phyloP scores from a whole-genome alignment of 2,329 filamentous ascomycete species.

The Pestalotiopsis sp. region DNA sequence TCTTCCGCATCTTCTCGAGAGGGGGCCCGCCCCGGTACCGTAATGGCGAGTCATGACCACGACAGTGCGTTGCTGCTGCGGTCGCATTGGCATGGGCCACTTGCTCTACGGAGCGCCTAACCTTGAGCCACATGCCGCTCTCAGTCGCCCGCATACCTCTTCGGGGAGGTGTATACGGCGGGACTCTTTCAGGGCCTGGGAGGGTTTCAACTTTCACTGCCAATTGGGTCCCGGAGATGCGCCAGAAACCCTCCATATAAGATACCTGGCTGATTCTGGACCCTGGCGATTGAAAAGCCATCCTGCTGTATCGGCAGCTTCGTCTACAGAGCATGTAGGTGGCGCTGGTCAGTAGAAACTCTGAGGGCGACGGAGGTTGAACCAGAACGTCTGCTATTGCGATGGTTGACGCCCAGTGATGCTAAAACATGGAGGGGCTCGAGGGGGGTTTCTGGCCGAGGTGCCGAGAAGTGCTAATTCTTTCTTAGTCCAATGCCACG shows the following conservation, averaged over 20 bases:
- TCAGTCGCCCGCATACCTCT: neutral
- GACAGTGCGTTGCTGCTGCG: neutral
- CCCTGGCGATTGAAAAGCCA: neutral
- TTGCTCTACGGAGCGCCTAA: neutral
- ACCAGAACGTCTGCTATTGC: neutral
- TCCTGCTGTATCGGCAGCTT: neutral
- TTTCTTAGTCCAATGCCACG: neutral
- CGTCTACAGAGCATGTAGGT: neutral
- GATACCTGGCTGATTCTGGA: neutral
- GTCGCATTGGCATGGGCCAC: neutral
- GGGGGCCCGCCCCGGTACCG: neutral
- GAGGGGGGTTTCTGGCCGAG: neutral
- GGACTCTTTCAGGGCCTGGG: neutral
- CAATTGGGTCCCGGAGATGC: neutral
- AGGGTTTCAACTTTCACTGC: neutral
- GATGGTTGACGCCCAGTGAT: neutral
- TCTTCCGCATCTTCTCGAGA: neutral
- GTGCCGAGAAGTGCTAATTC: neutral
- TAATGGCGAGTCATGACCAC: neutral
- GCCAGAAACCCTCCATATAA: neutral
- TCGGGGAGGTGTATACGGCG: neutral
- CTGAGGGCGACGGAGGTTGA: neutral
- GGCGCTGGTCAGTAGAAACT: neutral
- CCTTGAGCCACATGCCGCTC: neutral
- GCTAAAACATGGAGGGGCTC: neutral